Conservation (phyloP, 2,329 filamentous ascomycete genomes). For the Curvularia lunata region DNA sequence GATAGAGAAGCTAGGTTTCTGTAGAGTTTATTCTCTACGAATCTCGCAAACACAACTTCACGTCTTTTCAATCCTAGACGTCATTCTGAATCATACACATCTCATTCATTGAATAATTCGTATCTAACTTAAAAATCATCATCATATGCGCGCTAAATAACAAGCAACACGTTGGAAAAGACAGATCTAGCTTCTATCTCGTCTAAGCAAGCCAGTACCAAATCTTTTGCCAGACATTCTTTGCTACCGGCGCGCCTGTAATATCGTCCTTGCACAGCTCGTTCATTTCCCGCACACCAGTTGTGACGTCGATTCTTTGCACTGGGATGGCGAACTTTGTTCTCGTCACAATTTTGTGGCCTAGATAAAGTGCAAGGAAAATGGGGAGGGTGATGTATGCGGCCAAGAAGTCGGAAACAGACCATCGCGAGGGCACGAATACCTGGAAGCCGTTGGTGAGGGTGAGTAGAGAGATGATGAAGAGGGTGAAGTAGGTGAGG, state of each 20-base stretch:
- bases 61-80: neutral
- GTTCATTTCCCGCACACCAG: constrained; percentile 47
- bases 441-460: constrained; percentile 55
- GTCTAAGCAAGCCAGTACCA: constrained; percentile 49
- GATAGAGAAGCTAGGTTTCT: neutral
- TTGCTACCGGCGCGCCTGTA: constrained; percentile 40
- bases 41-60: neutral
- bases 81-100: too few species aligned
- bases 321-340: constrained; percentile 39
- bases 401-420: constrained; percentile 58
- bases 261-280: constrained; percentile 43
- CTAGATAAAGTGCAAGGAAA: constrained; percentile 43
- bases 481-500: constrained; percentile 64
- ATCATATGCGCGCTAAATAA: neutral
- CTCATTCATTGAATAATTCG: neutral
- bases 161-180: neutral
- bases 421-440: constrained; percentile 58
- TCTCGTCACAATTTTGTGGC: constrained; percentile 42
- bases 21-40: neutral
- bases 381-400: constrained; percentile 56
- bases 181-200: neutral
- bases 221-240: constrained; percentile 41
- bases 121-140: neutral
- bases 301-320: constrained; percentile 42
- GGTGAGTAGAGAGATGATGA: constrained; percentile 53